Evolutionary conservation across 2,329 filamentous ascomycete species (phyloP).

Genomic region (Alternaria brassicicola): DNA sequence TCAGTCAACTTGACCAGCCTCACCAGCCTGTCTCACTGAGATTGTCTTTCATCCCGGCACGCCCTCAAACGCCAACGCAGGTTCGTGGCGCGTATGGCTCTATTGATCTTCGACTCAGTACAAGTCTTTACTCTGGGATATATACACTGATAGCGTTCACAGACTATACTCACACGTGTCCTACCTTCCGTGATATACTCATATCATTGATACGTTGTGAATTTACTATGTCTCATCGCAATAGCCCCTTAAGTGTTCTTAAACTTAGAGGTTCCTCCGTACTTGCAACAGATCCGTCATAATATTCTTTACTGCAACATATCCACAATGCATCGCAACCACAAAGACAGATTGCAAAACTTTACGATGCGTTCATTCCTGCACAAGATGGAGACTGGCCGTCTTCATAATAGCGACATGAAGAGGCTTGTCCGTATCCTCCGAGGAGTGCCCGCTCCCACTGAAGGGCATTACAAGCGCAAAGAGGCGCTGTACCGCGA

Average conservation of each 20-base stretch:
- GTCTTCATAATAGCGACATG: constrained; percentile 32
- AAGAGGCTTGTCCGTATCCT: constrained; percentile 32
- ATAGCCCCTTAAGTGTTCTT: not conserved
- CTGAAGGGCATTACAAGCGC: not conserved
- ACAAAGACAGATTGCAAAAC: not conserved
- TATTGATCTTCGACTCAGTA: not conserved
- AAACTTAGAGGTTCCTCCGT: not conserved
- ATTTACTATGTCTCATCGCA: constrained; percentile 7
- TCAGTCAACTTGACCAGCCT: not conserved
- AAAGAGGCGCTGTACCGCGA: constrained; percentile 11
- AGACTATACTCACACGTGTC: not conserved
- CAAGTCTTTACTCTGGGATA: not conserved
- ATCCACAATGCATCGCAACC: not conserved
- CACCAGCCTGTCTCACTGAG: not conserved
- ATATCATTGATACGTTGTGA: not conserved
- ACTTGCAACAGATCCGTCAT: not conserved
- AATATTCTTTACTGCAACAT: not conserved
- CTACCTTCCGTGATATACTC: not conserved
- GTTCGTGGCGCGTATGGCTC: not conserved
- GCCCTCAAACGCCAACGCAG: not conserved
- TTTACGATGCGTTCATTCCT: constrained; percentile 15
- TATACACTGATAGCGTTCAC: not conserved
- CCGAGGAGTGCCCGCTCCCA: constrained; percentile 9
- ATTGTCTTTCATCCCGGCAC: not conserved
- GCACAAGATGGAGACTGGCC: constrained; percentile 19